Base-by-base conservation (phyloP, 2,329 filamentous ascomycete species). In the Trichoderma endophyticum region DNA sequence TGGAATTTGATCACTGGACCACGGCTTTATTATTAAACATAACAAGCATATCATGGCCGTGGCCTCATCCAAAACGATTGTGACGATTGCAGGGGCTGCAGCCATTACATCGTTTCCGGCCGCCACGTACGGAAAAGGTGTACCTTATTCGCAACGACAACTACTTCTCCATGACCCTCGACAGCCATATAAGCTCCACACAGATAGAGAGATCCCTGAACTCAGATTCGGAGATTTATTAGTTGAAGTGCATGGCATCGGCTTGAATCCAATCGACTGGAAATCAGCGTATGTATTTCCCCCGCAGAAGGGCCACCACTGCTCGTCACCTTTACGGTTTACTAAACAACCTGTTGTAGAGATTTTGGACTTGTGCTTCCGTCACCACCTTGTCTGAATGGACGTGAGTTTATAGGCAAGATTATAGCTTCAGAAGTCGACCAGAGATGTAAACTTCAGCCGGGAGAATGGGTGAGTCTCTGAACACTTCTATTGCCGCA, bases 151-250 rank as follows among this genome's bases (percentile, higher is more conserved):
- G 3, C 68, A 71, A 8, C 59, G 32, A 11, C 68, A 71, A 7
- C n/a, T 71, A 6, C 60, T 71, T 34, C 68, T 57, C 12, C 60
- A 64, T 32, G 68, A 71, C n/a, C 39, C 34, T 59, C 43, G 48
- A 26, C 43, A 64, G n/a, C 68, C 60, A 7, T 71, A 71, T 43
- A 71, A 6, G n/a, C 60, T 71, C 68, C 60, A 71, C 68, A 71
- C 59, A 3, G 43, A 64, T 32, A 48, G 18, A 26, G 32, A 71
- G 48, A 71, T 71, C 15, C 68, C 68, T 26, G 32, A 32, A 26
- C 51, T 71, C 15, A 71, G 28, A 63, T 71, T 71, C 24, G 68
- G 68, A 48, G 68, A 71, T 63, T 21, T 71, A n/a, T 71, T 71
- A 39, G 70, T 71, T 7, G 61, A 71, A 36, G 62, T 71, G 28